Evolutionary conservation across 2,329 filamentous ascomycete species (phyloP).

Genomic region (Albophoma yamanashiensis): DNA sequence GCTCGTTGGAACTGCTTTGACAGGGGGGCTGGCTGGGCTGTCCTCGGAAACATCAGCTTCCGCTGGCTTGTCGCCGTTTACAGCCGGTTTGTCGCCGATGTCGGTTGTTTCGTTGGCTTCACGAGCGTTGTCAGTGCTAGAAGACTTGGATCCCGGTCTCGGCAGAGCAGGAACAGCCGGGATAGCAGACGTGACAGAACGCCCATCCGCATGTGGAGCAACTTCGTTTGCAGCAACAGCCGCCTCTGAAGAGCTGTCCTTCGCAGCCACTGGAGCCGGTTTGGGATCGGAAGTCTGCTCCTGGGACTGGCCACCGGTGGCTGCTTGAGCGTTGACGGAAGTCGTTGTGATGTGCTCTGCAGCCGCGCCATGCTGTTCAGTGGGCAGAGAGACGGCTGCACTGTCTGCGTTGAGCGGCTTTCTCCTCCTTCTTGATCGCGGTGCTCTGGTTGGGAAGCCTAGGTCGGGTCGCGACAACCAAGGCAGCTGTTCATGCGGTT

Average conservation of each 20-base stretch:
- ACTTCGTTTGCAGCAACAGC: conserved; percentile 1
- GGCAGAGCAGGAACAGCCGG: conserved; percentile 38
- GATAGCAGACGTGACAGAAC: conserved; percentile 25
- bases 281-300: background rate
- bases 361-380: conserved; percentile 24
- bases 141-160: conserved; percentile 21
- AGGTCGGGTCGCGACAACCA: conserved; percentile 43
- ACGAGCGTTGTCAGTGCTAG: conserved; percentile 8
- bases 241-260: conserved; percentile 7
- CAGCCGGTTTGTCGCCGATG: conserved; percentile 8
- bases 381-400: conserved; percentile 30
- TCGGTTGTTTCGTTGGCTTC: background rate
- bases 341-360: conserved; percentile 10
- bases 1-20: conserved; percentile 22
- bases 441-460: conserved; percentile 34
- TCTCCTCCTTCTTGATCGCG: conserved; percentile 30
- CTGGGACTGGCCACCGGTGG: background rate
- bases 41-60: conserved; percentile 7
- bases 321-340: background rate
- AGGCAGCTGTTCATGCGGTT: conserved; percentile 33
- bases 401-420: conserved; percentile 26
- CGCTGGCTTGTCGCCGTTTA: conserved; percentile 12
- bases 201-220: conserved; percentile 16
- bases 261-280: conserved; percentile 1
- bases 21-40: conserved; percentile 10